Conservation (phyloP, 2,329 filamentous ascomycete species). For the Aspergillus aculeatinus region DNA sequence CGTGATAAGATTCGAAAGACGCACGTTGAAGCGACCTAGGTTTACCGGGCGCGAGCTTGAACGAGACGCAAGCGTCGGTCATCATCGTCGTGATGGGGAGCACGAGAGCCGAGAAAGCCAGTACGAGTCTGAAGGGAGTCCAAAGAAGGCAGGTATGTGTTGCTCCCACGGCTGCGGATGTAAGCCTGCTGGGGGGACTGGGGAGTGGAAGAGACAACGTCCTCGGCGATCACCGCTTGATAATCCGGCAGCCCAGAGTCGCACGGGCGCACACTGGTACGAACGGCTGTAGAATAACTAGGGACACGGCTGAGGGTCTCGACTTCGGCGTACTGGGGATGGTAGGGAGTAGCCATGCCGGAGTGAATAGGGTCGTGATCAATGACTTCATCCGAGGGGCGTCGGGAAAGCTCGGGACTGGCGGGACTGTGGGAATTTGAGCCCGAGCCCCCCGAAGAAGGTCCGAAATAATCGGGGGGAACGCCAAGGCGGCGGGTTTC, state of each 20-base stretch:
- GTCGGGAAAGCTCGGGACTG: conserved; percentile 43
- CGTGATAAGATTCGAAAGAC: not conserved
- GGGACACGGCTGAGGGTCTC: conserved; percentile 70
- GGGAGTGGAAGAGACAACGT: conserved; percentile 27
- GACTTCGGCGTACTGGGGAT: conserved; percentile 55
- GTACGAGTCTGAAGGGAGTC: conserved; percentile 28
- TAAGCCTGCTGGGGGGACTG: conserved; percentile 42
- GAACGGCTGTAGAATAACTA: conserved; percentile 73
- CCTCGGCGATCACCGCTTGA: conserved; percentile 50
- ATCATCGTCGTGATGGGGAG: conserved; percentile 34
- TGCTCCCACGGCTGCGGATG: conserved; percentile 38
- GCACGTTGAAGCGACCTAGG: not conserved
- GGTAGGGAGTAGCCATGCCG: conserved; percentile 43
- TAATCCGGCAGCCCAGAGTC: conserved; percentile 65
- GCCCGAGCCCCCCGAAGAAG: conserved; percentile 21
- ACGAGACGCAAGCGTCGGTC: conserved; percentile 42
- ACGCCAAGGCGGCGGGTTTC: conserved; percentile 25
- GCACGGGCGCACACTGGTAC: conserved; percentile 59
- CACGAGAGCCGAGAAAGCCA: conserved; percentile 26
- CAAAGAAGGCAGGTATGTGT: conserved; percentile 27
- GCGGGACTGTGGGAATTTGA: conserved; percentile 35
- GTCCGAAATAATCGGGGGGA: conserved; percentile 34
- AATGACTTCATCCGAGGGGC: conserved; percentile 48
- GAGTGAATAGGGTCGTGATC: conserved; percentile 43
- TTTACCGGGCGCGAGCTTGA: conserved; percentile 37